Conservation (phyloP, 345 rosid genomes). For the Toxicodendron radicans region DNA sequence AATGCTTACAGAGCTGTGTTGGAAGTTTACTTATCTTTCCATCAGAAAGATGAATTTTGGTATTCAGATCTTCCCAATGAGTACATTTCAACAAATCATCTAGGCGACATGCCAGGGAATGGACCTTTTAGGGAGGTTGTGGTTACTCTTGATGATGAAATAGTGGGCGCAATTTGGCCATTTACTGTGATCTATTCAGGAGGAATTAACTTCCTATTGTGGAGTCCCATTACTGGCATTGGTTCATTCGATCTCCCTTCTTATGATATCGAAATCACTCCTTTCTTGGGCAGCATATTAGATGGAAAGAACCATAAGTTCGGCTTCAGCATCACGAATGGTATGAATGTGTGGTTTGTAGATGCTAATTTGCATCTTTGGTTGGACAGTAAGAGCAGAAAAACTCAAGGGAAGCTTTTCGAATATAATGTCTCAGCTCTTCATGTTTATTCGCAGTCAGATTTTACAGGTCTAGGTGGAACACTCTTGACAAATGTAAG, state of each 20-base stretch:
- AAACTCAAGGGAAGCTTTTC: conserved; percentile 60
- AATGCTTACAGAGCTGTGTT: conserved; percentile 85
- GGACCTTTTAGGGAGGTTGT: conserved; percentile 96
- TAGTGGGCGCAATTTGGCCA: conserved; percentile 79
- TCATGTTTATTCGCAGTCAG: conserved; percentile 29
- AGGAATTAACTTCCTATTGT: conserved; percentile 84
- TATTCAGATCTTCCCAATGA: conserved; percentile 68
- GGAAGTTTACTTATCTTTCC: conserved; percentile 91
- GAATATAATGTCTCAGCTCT: conserved; percentile 41
- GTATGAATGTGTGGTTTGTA: conserved; percentile 78
- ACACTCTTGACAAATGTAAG: conserved; percentile 47
- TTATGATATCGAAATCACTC: conserved; percentile 81
- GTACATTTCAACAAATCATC: conserved; percentile 57
- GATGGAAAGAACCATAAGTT: conserved; percentile 68
- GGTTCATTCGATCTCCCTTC: conserved; percentile 86
- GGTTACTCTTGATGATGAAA: conserved; percentile 60
- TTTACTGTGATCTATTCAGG: conserved; percentile 89
- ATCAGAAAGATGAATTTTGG: conserved; percentile 94
- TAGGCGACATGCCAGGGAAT: conserved; percentile 50
- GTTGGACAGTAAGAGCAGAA: conserved; percentile 49
- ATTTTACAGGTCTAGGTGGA: conserved; percentile 58
- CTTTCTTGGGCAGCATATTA: conserved; percentile 57
- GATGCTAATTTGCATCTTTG: conserved; percentile 95
- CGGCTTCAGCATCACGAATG: conserved; percentile 70
- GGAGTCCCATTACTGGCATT: conserved; percentile 79